Evolutionary conservation across 176 grass and related monocot species (phyloP).

Genomic region (Oryza officinalis): DNA sequence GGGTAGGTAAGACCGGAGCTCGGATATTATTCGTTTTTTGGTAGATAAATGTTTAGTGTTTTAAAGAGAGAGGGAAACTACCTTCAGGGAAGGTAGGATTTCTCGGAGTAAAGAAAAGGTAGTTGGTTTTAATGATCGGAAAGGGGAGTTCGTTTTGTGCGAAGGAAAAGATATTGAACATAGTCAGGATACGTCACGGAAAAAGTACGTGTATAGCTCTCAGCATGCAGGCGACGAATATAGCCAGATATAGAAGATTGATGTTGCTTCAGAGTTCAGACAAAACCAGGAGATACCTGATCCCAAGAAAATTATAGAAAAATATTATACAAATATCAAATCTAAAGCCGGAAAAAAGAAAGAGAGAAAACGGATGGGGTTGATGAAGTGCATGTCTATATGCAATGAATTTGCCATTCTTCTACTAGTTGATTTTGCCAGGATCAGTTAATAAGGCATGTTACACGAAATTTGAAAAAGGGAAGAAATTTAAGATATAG

Average conservation of each 20-base stretch:
- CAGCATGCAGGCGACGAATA: conserved; percentile 4
- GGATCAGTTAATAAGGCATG: not conserved
- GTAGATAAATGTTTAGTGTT: too few species aligned
- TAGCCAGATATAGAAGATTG: not conserved
- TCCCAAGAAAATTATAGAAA: not conserved
- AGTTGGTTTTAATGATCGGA: too few species aligned
- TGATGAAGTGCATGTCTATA: too few species aligned
- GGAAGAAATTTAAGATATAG: not conserved
- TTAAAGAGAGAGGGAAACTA: too few species aligned
- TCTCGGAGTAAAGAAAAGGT: too few species aligned
- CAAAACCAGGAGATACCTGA: not conserved
- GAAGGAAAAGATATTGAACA: too few species aligned
- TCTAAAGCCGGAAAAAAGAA: not conserved
- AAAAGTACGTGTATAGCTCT: not conserved
- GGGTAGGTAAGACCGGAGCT: too few species aligned
- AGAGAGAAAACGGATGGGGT: not conserved
- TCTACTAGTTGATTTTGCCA: not conserved
- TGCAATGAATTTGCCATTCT: not conserved
- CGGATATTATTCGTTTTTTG: too few species aligned
- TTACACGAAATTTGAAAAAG: not conserved
- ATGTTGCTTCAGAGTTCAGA: not conserved
- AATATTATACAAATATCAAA: not conserved
- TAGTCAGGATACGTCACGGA: not conserved
- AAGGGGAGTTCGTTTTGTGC: too few species aligned
- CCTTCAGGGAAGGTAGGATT: too few species aligned